Evolutionary conservation across 345 rosid genomes (phyloP).

Genomic region (Linum usitatissimum): DNA sequence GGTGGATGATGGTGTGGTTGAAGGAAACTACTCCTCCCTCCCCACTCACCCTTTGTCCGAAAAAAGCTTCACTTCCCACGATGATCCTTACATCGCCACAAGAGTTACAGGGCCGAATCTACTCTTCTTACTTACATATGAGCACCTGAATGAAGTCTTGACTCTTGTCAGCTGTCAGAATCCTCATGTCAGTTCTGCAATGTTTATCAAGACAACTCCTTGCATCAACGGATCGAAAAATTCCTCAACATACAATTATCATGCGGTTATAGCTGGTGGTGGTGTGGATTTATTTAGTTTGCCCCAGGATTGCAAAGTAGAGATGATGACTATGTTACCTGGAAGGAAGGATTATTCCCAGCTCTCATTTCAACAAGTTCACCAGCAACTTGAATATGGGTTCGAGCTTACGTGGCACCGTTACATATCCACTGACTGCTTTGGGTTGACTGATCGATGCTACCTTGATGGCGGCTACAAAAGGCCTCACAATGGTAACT

Average conservation of each 20-base stretch:
- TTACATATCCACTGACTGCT: neutral
- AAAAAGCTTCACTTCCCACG: neutral
- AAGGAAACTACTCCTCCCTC: slow-evolving; percentile 11
- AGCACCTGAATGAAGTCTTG: neutral
- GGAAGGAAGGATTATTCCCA: neutral
- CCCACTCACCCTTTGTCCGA: neutral
- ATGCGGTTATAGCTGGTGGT: neutral
- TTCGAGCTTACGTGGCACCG: slow-evolving; percentile 9
- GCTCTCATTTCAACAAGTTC: neutral
- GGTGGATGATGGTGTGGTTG: slow-evolving; percentile 10
- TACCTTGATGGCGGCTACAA: neutral
- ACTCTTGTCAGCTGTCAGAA: neutral
- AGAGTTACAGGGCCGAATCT: neutral
- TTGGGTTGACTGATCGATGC: neutral
- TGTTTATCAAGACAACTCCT: slow-evolving; percentile 4
- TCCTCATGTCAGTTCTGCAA: neutral
- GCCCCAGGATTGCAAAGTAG: slow-evolving; percentile 1
- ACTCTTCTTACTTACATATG: neutral
- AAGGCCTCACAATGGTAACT: neutral
- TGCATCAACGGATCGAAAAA: neutral
- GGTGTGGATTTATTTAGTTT: neutral
- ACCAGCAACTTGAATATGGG: neutral
- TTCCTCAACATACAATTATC: neutral
- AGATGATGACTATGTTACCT: neutral
- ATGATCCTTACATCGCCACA: too few relatives aligned